Evolutionary conservation across 164 flowering plant genomes (phyloP).

Genomic region (Macadamia integrifolia): DNA sequence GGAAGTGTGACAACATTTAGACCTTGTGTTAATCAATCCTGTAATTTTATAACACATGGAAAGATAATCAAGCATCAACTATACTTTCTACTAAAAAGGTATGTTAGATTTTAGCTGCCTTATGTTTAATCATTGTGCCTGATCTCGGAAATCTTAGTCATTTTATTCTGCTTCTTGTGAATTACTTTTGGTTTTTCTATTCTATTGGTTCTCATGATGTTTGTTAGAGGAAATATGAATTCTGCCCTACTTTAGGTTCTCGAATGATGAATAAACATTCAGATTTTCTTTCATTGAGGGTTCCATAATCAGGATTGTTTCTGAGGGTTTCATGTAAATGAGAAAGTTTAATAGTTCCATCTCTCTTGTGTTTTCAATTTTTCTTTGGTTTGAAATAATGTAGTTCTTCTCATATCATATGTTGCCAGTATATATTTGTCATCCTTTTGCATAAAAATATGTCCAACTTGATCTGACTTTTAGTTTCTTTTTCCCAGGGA

Average conservation of each 20-base stretch:
- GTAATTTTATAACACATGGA: too few relatives aligned
- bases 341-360: neutral
- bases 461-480: neutral
- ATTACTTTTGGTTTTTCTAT: too few relatives aligned
- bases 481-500: conserved; percentile 39
- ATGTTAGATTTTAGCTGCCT: too few relatives aligned
- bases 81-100: too few relatives aligned
- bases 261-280: neutral
- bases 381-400: neutral
- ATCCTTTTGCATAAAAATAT: neutral
- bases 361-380: neutral
- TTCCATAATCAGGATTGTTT: neutral
- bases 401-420: neutral
- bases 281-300: neutral
- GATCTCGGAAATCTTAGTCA: too few relatives aligned
- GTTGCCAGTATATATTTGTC: neutral
- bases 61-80: too few relatives aligned
- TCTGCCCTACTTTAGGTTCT: neutral
- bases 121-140: too few relatives aligned
- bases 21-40: too few relatives aligned
- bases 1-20: too few relatives aligned
- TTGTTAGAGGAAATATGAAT: neutral
- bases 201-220: neutral
- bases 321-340: neutral
- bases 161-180: too few relatives aligned